These are phyloP conservation scores for Emiliania huxleyi DNA, from an alignment of 78 protist species.

Conservation along the genomic window DNA sequence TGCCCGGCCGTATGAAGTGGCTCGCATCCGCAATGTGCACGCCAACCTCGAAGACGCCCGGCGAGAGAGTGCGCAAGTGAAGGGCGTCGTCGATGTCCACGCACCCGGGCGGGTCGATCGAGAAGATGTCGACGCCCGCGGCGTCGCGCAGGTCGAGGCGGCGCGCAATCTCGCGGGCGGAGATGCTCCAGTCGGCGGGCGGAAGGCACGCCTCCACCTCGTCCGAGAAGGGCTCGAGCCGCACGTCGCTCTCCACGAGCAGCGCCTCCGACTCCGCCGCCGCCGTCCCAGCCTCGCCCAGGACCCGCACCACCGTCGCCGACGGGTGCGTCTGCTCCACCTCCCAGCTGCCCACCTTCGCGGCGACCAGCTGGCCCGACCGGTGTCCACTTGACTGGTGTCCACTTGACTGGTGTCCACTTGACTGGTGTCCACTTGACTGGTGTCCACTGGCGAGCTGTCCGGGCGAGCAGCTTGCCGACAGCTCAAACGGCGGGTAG, in stretches of 20 bases:
- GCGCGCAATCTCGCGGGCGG: slow-evolving; percentile 3
- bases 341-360: slow-evolving; percentile 15
- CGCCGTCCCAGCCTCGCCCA: slow-evolving; percentile 41
- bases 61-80: slow-evolving; percentile 7
- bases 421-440: background rate
- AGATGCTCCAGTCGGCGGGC: background rate
- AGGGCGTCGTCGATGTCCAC: slow-evolving; percentile 72
- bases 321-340: background rate
- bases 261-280: background rate
- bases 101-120: slow-evolving; percentile 63
- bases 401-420: background rate
- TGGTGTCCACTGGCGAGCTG: background rate
- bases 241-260: slow-evolving; percentile 29
- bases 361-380: slow-evolving; percentile 7
- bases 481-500: background rate
- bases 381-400: background rate
- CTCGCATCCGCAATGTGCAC: slow-evolving; percentile 76
- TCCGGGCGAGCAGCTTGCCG: background rate
- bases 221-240: background rate
- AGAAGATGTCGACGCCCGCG: background rate
- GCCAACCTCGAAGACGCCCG: slow-evolving; percentile 39
- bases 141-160: slow-evolving; percentile 34
- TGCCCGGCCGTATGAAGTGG: slow-evolving; percentile 54
- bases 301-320: background rate
- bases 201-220: slow-evolving; percentile 32